Conservation (phyloP, 345 rosid species). For the Rhizophora mangle region DNA sequence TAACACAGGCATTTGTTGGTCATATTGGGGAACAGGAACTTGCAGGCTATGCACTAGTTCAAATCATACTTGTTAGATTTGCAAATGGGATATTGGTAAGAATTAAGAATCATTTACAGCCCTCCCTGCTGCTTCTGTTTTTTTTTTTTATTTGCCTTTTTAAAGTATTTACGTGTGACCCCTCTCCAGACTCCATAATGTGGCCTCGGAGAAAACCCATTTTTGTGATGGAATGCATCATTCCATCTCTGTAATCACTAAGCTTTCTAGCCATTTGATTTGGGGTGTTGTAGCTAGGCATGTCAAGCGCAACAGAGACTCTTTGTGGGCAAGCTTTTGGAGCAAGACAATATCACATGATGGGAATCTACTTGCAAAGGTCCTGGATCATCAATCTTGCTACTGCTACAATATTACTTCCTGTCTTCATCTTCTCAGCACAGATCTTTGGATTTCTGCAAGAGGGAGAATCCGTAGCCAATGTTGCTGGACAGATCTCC, state of each 20-base stretch:
- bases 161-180: background rate
- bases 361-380: slow-evolving; percentile 36
- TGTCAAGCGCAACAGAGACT: slow-evolving; percentile 42
- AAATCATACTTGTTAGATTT: slow-evolving; percentile 40
- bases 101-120: background rate
- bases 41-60: slow-evolving; percentile 49
- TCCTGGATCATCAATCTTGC: slow-evolving; percentile 15
- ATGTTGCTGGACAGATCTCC: slow-evolving; percentile 8
- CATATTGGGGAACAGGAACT: slow-evolving; percentile 34
- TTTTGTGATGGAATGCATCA: too few species aligned
- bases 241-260: background rate
- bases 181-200: too few species aligned
- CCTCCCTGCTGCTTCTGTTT: too few species aligned
- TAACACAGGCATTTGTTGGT: slow-evolving; percentile 53
- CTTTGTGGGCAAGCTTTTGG: slow-evolving; percentile 45
- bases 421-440: slow-evolving; percentile 11
- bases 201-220: too few species aligned
- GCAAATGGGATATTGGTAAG: slow-evolving; percentile 43
- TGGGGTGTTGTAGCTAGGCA: slow-evolving; percentile 29
- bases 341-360: slow-evolving; percentile 33
- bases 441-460: slow-evolving; percentile 7
- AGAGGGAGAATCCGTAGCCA: background rate
- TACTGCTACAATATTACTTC: slow-evolving; percentile 15
- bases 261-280: background rate
- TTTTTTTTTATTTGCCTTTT: background rate